Conservation (phyloP, 108 stramenopile genomes). For the Cyclotella kingstonii region DNA sequence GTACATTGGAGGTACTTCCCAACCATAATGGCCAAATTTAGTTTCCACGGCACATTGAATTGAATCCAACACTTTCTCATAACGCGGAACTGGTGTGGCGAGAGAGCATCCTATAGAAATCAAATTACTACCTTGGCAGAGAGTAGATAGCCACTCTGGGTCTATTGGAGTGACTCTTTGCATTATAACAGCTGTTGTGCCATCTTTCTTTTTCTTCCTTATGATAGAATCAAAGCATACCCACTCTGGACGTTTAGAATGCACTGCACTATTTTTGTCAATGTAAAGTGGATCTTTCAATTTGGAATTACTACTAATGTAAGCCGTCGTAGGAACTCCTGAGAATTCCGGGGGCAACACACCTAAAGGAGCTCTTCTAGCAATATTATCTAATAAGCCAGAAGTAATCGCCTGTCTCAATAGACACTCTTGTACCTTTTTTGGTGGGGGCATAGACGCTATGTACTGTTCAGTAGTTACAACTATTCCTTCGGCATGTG, state of each 20-base stretch:
- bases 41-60: slow-evolving; percentile 75
- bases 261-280: slow-evolving; percentile 66
- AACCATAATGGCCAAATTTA: slow-evolving; percentile 71
- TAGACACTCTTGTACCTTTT: slow-evolving; percentile 65
- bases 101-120: slow-evolving; percentile 62
- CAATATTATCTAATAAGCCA: slow-evolving; percentile 80
- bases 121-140: slow-evolving; percentile 69
- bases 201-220: slow-evolving; percentile 68
- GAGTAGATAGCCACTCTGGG: slow-evolving; percentile 66
- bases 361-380: slow-evolving; percentile 71
- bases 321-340: slow-evolving; percentile 67
- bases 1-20: slow-evolving; percentile 77
- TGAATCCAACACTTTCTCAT: slow-evolving; percentile 66
- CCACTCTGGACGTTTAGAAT: slow-evolving; percentile 73
- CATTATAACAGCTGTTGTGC: slow-evolving; percentile 65
- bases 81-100: slow-evolving; percentile 61
- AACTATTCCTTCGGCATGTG: slow-evolving; percentile 62
- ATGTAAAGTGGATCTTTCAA: slow-evolving; percentile 76
- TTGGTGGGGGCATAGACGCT: slow-evolving; percentile 75
- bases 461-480: slow-evolving; percentile 66
- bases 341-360: slow-evolving; percentile 58
- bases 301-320: slow-evolving; percentile 57
- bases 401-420: slow-evolving; percentile 68
- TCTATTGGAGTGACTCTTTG: slow-evolving; percentile 81
- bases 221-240: slow-evolving; percentile 74